A percentile compares a stretch with the other conserved stretches of the same genome.
These are phyloP conservation scores for Acanthamoeba pearcei DNA, from an alignment of 208 protist species.

Conservation along the genomic window DNA sequence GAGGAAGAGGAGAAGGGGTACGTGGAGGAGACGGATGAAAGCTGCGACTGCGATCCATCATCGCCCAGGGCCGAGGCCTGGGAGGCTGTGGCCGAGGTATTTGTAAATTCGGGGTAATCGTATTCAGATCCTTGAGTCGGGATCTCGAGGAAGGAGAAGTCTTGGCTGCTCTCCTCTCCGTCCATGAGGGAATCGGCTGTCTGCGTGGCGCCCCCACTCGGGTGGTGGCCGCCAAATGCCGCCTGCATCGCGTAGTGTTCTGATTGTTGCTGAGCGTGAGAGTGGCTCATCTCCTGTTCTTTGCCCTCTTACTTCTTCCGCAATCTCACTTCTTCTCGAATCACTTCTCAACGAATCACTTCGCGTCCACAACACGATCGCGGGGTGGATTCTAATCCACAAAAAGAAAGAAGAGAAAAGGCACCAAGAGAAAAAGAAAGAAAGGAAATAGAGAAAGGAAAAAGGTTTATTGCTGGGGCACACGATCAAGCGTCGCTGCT, in stretches of 20 bases:
- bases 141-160: conserved; percentile 59
- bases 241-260: too few relatives aligned
- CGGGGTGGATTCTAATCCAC: too few relatives aligned
- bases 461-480: not conserved
- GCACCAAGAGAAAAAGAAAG: not conserved
- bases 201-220: not conserved
- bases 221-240: not conserved
- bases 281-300: too few relatives aligned
- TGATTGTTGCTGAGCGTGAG: too few relatives aligned
- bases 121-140: conserved; percentile 27
- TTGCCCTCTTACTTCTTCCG: too few relatives aligned
- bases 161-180: conserved; percentile 20
- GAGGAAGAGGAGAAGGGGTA: conserved; percentile 28
- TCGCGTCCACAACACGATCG: too few relatives aligned
- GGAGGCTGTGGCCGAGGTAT: not conserved
- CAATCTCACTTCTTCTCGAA: not conserved
- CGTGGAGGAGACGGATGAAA: not conserved
- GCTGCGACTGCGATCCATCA: not conserved
- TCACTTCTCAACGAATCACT: too few relatives aligned
- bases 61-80: conserved; percentile 23
- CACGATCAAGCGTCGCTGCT: not conserved
- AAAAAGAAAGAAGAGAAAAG: not conserved
- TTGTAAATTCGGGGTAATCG: conserved; percentile 43
- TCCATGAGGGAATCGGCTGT: not conserved
- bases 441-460: not conserved